Evolutionary conservation across 768 basidiomycete species (phyloP), one percentile per base, ranked within the genome.

Genomic region (Suillus weaverae): DNA sequence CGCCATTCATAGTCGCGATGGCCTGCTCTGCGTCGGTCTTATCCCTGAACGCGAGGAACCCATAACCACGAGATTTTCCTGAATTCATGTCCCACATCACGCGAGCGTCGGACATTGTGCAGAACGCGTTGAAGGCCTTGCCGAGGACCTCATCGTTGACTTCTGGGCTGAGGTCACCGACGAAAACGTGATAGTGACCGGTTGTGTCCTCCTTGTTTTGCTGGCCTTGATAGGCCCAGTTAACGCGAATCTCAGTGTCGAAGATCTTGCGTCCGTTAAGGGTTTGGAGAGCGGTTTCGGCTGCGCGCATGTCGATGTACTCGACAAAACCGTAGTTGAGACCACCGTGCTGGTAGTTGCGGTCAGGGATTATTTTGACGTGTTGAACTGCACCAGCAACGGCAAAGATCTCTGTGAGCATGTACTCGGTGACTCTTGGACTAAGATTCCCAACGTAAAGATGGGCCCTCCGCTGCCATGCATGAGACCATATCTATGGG

Each of bases 11-110:
- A 66, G 97, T 96, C 38, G 93, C 92, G 76, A 99, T 99, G 50
- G 97, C 97, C 78, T 99, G 97, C 77, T 99, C 97, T 38, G 97
- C 97, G 72, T 99, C 97, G 61, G 97, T 94, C 81, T 97, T 96
- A 83, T 99, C 97, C 72, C 97, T 87, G 86, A 98, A 99, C 3
- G 97, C 96, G 68, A 99, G 86, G 85, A 99, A 99, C 60, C 97
- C 96, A 74, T 99, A 98, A 48, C 97, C 97, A 72, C 97, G 91
- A 73, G 91, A 94, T 82, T 99, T 98, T 67, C 97, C 97, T 61
- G 96, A 97, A 80, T 96, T 97, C 95, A 99, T 98, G 77, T 99
- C 97, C 97, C 97, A 99, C 97, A 99, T 99, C 66, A 99, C 97
- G 39, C 97, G 88, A 59, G 97, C 97, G 78, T 99, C 97, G 60